Evolutionary conservation across 2,329 filamentous ascomycete species (phyloP), one percentile per base, ranked within the genome.

Genomic region (Chrysoporthe austroafricana): DNA sequence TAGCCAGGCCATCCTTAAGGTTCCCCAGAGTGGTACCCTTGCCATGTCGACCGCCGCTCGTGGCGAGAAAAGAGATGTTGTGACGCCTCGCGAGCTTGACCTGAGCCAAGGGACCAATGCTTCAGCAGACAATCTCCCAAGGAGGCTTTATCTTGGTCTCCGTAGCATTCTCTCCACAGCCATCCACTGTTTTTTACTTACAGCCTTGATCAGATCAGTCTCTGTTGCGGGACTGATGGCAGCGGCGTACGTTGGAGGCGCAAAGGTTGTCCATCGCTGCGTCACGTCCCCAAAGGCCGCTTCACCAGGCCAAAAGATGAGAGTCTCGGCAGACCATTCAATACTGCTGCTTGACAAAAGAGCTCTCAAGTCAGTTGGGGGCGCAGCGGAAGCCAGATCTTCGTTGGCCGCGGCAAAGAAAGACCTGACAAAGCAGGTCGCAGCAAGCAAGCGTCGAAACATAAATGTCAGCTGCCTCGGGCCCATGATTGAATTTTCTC

Each of bases 1-100:
- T 82, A 8, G 88, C 80, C 39, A 89, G 78, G 3, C 86, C 86
- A 11, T 65, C 9, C 26, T 65, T 21, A 1, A 63, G n/a, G 13
- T 21, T 26, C 4, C 14, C 6, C 2, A 63, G 21, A 5, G 62
- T 43, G 11, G 9, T 42, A 5, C 5, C 13, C 2, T 11, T 36
- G 9, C 32, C 32, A 14, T 63, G 62, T 4, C 62, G 34, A 13
- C 62, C 62, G 8, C 62, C n/a, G 7, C 46, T 50, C 2, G 48
- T 54, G 13, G 62, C 62, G 4, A 63, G 48, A 18, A 63, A 63
- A 4, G 48, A 4, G 11, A 63, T 21, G 4, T 44, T 32, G n/a
- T 32, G 6, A 11, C 5, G 9, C 13, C 18, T 56, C 7, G 48
- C 62, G 18, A 63, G 26, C 21, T 63, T 42, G 14, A 63, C 32